These are phyloP conservation scores for Solanum stenotomum DNA, from an alignment of 257 asterid species.

Conservation along the genomic window DNA sequence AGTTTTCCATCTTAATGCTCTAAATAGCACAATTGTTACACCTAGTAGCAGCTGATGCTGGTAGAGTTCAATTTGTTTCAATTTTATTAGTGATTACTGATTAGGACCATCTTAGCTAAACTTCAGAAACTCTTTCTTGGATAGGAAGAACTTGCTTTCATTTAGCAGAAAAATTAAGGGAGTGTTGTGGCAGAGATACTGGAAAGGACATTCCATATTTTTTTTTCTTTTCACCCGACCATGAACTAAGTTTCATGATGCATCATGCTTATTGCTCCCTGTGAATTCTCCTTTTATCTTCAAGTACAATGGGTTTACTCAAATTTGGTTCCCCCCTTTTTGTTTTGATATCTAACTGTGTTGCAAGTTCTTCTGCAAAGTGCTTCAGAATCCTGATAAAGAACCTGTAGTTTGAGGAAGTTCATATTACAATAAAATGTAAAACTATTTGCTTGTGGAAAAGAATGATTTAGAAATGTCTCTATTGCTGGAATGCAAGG, in stretches of 20 bases:
- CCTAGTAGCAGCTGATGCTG: background rate
- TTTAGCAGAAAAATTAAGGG: background rate
- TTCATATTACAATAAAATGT: background rate
- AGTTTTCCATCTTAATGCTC: background rate
- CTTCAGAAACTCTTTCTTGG: background rate
- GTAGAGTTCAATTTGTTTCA: background rate
- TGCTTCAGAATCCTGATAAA: background rate
- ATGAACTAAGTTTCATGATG: background rate
- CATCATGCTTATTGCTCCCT: background rate
- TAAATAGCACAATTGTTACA: background rate
- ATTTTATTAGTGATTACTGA: background rate
- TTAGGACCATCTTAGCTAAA: background rate
- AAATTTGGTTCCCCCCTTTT: background rate
- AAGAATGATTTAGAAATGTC: background rate
- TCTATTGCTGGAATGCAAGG: background rate
- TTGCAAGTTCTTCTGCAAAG: background rate
- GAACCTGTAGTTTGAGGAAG: background rate
- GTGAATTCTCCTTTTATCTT: background rate
- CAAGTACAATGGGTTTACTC: background rate
- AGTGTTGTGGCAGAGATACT: background rate
- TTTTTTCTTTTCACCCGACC: background rate
- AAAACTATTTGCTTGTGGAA: background rate
- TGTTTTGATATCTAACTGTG: background rate
- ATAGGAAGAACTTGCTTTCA: background rate
- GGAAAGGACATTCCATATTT: background rate